Base-by-base conservation (phyloP, 2,329 filamentous ascomycete genomes). In the Colletotrichum coccodes region DNA sequence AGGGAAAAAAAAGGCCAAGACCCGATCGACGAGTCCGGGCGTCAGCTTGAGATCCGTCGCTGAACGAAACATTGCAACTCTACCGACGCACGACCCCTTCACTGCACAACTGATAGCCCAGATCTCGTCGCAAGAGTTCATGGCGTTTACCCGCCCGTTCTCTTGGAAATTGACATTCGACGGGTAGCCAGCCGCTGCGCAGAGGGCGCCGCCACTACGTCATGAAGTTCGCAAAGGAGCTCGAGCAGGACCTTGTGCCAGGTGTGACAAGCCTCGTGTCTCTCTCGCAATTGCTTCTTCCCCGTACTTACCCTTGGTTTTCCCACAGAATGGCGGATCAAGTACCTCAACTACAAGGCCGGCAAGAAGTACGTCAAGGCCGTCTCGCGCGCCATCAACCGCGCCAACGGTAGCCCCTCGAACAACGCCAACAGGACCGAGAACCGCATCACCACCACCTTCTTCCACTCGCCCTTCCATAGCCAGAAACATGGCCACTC, bases 331-430 rank as follows among this genome's bases (percentile, higher is more conserved):
- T 98, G 95, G 95, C 90, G 93, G 76, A 88, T 91, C 79, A 97
- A 97, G 80, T 98, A 98, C 80, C 87, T 98, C 74, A 90, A 98
- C 81, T 98, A 98, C 86, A 97, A 97, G 86, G 90, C 90, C 64
- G 95, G 94, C 70, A 98, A 98, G 83, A 98, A 98, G 83, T 92
- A 94, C 78, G 87, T 98, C 79, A 98, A 98, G 80, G 90, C 90
- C 64, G 91, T 98, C 60, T 82, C 87, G 28, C 89, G 92, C 70
- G 94, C 94, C 68, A 87, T 96, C 70, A 86, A 88, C 83, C 81
- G 89, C 83, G 79, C 89, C 77, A 68, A 70, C 52, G 58, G 50
- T 6, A 68, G 30, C 36, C 67, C 67, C 11, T 32, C 12, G 21
- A 54, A 42, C n/a, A 52, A 62, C 57, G 14, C 42, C 44, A 40